These are phyloP conservation scores for Silybum marianum DNA, from an alignment of 129 eudicot species.

Conservation along the genomic window DNA sequence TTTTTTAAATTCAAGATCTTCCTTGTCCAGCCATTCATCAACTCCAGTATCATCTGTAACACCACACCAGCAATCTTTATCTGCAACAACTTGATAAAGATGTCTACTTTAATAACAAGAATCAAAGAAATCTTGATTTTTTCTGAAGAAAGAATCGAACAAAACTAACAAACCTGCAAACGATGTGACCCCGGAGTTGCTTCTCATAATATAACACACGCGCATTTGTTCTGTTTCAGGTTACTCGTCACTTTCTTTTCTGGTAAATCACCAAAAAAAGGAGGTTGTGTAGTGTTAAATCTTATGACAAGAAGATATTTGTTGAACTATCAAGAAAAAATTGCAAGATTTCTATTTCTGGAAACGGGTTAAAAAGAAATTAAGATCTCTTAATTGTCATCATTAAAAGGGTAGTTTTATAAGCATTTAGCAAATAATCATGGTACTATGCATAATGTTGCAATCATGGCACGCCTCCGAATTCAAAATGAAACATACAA, in stretches of 20 bases:
- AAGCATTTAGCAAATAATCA: neutral
- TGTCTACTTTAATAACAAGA: slow-evolving; percentile 6
- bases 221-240: slow-evolving; percentile 53
- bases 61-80: slow-evolving; percentile 29
- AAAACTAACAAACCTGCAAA: slow-evolving; percentile 23
- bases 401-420: neutral
- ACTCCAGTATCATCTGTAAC: slow-evolving; percentile 32
- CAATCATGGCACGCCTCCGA: too few species aligned
- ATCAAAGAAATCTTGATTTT: neutral
- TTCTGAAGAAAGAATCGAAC: neutral
- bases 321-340: neutral
- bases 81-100: slow-evolving; percentile 27
- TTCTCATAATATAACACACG: slow-evolving; percentile 55
- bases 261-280: slow-evolving; percentile 27
- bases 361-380: neutral
- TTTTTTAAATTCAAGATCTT: slow-evolving; percentile 16
- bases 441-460: too few species aligned
- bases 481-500: too few species aligned
- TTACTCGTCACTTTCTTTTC: slow-evolving; percentile 47
- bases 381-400: neutral
- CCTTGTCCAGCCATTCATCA: slow-evolving; percentile 25
- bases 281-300: neutral
- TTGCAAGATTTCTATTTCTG: slow-evolving; percentile 1
- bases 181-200: slow-evolving; percentile 12
- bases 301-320: neutral